phyloP scores from a whole-genome alignment of 768 basidiomycete species.

The Cubamyces sp. region DNA sequence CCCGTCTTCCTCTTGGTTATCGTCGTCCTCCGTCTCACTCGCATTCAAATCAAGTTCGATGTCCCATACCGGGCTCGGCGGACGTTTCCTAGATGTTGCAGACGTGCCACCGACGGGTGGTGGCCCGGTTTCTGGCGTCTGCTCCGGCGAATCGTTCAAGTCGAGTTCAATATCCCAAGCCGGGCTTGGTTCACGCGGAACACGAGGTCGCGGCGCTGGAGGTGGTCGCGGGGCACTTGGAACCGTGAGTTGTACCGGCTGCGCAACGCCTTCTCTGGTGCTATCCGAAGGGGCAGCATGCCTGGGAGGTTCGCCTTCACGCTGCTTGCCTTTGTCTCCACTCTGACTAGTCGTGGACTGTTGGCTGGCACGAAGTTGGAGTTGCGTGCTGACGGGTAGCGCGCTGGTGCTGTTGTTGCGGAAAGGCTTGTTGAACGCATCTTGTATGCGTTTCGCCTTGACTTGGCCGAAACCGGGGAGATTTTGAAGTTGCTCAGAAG shows the following conservation, averaged over 20 bases:
- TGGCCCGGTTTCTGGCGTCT: conserved; percentile 22
- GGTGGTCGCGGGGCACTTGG: conserved; percentile 12
- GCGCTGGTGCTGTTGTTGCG: conserved; percentile 63
- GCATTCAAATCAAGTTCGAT: conserved; percentile 51
- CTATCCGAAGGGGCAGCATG: neutral
- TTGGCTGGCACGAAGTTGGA: conserved; percentile 17
- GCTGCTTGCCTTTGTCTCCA: conserved; percentile 13
- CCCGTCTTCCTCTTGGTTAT: neutral
- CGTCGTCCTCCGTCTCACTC: conserved; percentile 16
- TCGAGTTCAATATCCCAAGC: conserved; percentile 78
- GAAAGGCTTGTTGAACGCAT: conserved; percentile 90
- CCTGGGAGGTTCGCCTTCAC: neutral
- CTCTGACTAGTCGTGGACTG: neutral
- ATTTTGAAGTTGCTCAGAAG: conserved; percentile 72
- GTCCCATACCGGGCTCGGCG: conserved; percentile 40
- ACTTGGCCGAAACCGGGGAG: conserved; percentile 94
- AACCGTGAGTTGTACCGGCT: neutral
- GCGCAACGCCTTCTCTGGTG: neutral
- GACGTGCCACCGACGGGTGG: neutral
- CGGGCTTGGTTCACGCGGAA: conserved; percentile 54
- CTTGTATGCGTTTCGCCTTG: conserved; percentile 89
- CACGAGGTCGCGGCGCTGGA: conserved; percentile 14
- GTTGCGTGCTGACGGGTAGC: conserved; percentile 34
- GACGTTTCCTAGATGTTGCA: conserved; percentile 20
- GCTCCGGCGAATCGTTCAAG: conserved; percentile 37